Evolutionary conservation across 2,329 filamentous ascomycete genomes (phyloP), one percentile per base, ranked within the genome.

Genomic region (Gnomoniopsis sp.): DNA sequence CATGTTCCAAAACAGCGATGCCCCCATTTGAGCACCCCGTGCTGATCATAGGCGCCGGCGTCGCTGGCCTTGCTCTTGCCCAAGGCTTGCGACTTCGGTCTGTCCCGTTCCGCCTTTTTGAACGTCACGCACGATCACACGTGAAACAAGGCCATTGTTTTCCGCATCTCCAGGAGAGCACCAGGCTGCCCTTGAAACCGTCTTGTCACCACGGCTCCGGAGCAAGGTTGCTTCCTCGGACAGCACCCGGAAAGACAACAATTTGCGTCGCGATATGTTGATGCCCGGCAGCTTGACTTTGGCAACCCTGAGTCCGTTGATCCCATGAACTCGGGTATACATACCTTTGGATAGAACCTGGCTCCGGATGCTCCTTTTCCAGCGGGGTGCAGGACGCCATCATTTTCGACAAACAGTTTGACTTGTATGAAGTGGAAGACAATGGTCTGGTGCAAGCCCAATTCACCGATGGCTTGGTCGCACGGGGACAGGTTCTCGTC

Each of bases 11-110:
- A 30, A 30, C 8, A 30, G 38, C n/a, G 12, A 15, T 41, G 38
- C 6, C 38, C n/a, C 4, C 21, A 12, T 0, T 7, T 3, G 12
- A 6, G 4, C 44, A 19, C 14, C 69, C 66, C 22, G 73, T 80
- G 43, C 64, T 79, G 12, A 70, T 70, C 23, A 64, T 71, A 49
- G 77, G 77, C 12, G 77, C 76, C 15, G 78, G 78, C 6, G 68
- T 79, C 17, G 71, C 73, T 14, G 78, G 77, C 6, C 69, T 79
- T 12, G 72, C 72, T 0, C 68, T 80, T 21, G 69, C 68, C 3
- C 68, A 70, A 58, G 69, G 68, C 26, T 57, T 70, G 15, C 66
- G 69, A 19, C 65, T 67, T 30, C 66, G 54, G n/a, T 69, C 66
- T 4, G 53, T 70, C 26, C 64, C 67, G 15, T 70, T 70, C 58